These are phyloP conservation scores for Punctularia strigosozonata DNA, from an alignment of 768 basidiomycete species.

Conservation along the genomic window DNA sequence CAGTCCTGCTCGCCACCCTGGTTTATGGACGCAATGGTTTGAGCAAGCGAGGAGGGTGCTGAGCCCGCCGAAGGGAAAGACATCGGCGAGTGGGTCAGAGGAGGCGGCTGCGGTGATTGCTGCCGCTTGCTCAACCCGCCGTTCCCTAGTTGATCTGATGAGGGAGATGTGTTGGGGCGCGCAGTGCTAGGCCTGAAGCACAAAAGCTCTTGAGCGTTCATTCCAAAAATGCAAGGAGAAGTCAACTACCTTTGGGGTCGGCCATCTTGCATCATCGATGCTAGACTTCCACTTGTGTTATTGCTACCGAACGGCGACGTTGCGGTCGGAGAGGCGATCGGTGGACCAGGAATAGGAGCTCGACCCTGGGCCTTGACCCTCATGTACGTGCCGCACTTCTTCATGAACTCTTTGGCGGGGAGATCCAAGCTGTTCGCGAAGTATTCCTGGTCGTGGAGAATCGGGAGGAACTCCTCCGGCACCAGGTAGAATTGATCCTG, in stretches of 20 bases:
- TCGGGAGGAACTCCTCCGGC: conserved; percentile 77
- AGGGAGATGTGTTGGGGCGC: conserved; percentile 36
- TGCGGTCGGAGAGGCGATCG: conserved; percentile 23
- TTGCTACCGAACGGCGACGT: conserved; percentile 28
- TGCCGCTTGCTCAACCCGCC: conserved; percentile 17
- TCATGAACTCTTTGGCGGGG: conserved; percentile 90
- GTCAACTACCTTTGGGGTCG: background rate
- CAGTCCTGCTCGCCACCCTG: conserved; percentile 8
- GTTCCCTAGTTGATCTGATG: conserved; percentile 24
- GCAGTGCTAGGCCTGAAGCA: conserved; percentile 21
- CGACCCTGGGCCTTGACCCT: conserved; percentile 53
- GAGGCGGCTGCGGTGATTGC: conserved; percentile 28
- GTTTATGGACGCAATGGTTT: conserved; percentile 26
- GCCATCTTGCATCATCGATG: conserved; percentile 14
- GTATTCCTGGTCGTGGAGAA: conserved; percentile 87
- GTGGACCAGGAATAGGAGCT: conserved; percentile 27
- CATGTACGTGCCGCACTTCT: conserved; percentile 90
- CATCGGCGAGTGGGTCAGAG: conserved; percentile 31
- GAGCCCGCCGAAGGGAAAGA: conserved; percentile 29
- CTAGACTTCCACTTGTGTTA: conserved; percentile 12
- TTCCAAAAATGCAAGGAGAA: background rate
- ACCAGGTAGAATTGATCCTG: conserved; percentile 97
- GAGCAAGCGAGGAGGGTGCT: conserved; percentile 34
- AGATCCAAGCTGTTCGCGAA: conserved; percentile 82
- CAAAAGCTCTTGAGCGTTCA: conserved; percentile 17